phyloP scores from a whole-genome alignment of 176 grass and related monocot species.

The Oryza longistaminata region DNA sequence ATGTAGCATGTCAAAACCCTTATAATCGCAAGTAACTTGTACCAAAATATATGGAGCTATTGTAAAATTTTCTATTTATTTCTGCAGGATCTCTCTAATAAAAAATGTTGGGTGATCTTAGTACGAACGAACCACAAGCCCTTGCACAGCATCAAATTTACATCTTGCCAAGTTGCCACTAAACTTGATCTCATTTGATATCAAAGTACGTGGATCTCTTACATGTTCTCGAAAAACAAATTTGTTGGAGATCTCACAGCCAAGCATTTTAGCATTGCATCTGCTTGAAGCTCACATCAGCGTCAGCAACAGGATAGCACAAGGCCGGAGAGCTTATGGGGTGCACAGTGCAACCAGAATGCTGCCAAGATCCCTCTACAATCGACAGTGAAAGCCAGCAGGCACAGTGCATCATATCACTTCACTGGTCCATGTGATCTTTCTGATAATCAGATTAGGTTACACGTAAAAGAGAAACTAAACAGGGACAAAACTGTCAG shows the following conservation, averaged over 20 bases:
- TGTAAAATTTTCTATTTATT: too few species aligned
- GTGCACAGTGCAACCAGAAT: neutral
- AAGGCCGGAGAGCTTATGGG: neutral
- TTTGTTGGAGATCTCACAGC: neutral
- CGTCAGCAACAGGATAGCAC: neutral
- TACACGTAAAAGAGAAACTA: neutral
- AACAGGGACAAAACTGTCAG: neutral
- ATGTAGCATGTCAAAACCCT: too few species aligned
- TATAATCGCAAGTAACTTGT: too few species aligned
- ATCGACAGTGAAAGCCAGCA: neutral
- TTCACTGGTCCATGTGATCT: neutral
- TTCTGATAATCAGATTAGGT: neutral
- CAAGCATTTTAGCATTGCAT: neutral
- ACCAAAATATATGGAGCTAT: too few species aligned
- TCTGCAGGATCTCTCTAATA: too few species aligned
- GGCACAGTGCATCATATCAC: neutral
- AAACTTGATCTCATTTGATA: neutral
- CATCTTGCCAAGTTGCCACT: neutral
- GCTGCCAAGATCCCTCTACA: neutral
- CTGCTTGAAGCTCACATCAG: neutral
- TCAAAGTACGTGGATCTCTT: neutral
- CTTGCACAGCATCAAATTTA: neutral
- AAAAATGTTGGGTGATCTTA: neutral
- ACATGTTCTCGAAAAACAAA: neutral
- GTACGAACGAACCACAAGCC: neutral